Evolutionary conservation across 306 rosid genomes (phyloP).

Genomic region (Hippophae gyantsensis): DNA sequence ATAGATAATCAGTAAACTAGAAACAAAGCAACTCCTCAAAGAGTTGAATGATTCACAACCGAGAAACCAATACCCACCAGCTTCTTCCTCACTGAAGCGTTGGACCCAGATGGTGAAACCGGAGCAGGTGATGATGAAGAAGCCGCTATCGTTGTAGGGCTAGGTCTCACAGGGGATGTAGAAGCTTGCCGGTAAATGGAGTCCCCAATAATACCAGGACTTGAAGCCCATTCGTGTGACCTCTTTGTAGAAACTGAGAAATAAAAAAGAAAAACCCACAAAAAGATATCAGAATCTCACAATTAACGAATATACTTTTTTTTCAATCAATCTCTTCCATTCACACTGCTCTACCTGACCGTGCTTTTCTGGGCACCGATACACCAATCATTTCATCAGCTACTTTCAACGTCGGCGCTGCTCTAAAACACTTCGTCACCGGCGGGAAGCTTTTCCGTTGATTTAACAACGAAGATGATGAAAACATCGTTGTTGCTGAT

Average conservation of each 20-base stretch:
- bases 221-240: slow-evolving; percentile 85
- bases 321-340: background rate
- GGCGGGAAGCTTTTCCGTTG: slow-evolving; percentile 79
- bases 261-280: background rate
- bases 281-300: slow-evolving; percentile 6
- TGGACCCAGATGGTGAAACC: slow-evolving; percentile 76
- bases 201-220: slow-evolving; percentile 46
- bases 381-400: slow-evolving; percentile 98
- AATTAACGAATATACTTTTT: slow-evolving; percentile 5
- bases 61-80: slow-evolving; percentile 46
- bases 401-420: slow-evolving; percentile 69
- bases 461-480: slow-evolving; percentile 28
- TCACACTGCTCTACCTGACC: slow-evolving; percentile 54
- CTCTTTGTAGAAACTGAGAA: slow-evolving; percentile 75
- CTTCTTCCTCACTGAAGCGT: slow-evolving; percentile 62
- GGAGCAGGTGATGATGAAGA: slow-evolving; percentile 37
- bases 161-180: slow-evolving; percentile 66
- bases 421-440: slow-evolving; percentile 59
- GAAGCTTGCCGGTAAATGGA: slow-evolving; percentile 62
- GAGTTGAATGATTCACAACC: background rate
- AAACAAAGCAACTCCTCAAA: background rate
- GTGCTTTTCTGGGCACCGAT: slow-evolving; percentile 83
- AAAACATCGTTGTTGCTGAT: slow-evolving; percentile 18
- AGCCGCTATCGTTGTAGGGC: slow-evolving; percentile 19
- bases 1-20: slow-evolving; percentile 20